phyloP scores from a whole-genome alignment of 2,329 filamentous ascomycete species.

The Colletotrichum navitas region DNA sequence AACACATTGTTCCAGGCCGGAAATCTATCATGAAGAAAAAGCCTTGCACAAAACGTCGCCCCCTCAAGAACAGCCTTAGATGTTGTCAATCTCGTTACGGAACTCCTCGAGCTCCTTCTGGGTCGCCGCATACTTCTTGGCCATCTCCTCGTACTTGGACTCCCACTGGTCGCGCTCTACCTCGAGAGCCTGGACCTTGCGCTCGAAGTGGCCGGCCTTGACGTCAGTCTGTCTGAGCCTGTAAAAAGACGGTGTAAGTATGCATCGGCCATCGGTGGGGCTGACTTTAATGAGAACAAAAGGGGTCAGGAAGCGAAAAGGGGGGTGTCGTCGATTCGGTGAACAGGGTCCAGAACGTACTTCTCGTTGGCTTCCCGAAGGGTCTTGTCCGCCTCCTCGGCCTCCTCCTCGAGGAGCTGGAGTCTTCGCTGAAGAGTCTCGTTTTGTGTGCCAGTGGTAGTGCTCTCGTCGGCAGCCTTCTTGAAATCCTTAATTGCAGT shows the following conservation, averaged over 20 bases:
- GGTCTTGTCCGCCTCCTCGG: slow-evolving; percentile 95
- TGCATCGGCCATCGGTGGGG: slow-evolving; percentile 33
- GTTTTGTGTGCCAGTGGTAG: slow-evolving; percentile 86
- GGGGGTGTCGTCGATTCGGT: slow-evolving; percentile 31
- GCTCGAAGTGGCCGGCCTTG: slow-evolving; percentile 99
- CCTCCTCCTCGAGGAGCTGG: slow-evolving; percentile 97
- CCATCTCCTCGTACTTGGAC: slow-evolving; percentile 97
- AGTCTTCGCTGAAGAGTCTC: slow-evolving; percentile 92
- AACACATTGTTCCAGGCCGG: slow-evolving; percentile 35
- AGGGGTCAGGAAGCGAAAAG: slow-evolving; percentile 10
- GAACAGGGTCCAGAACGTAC: slow-evolving; percentile 67
- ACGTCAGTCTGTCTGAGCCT: slow-evolving; percentile 99
- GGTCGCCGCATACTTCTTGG: slow-evolving; percentile 84
- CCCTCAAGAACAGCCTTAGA: slow-evolving; percentile 66
- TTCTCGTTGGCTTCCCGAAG: slow-evolving; percentile 98
- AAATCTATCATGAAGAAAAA: slow-evolving; percentile 34
- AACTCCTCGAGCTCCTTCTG: slow-evolving; percentile 95
- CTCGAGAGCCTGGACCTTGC: slow-evolving; percentile 98
- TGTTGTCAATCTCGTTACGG: slow-evolving; percentile 91
- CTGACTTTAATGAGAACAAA: slow-evolving; percentile 35
- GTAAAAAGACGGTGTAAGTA: slow-evolving; percentile 44
- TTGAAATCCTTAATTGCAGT: slow-evolving; percentile 86
- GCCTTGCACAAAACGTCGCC: slow-evolving; percentile 28
- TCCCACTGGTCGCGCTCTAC: slow-evolving; percentile 94
- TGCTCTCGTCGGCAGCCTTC: slow-evolving; percentile 85